Evolutionary conservation across 441 rosid genomes (phyloP), one percentile per base, ranked within the genome.

Genomic region (Mallotus japonicus): DNA sequence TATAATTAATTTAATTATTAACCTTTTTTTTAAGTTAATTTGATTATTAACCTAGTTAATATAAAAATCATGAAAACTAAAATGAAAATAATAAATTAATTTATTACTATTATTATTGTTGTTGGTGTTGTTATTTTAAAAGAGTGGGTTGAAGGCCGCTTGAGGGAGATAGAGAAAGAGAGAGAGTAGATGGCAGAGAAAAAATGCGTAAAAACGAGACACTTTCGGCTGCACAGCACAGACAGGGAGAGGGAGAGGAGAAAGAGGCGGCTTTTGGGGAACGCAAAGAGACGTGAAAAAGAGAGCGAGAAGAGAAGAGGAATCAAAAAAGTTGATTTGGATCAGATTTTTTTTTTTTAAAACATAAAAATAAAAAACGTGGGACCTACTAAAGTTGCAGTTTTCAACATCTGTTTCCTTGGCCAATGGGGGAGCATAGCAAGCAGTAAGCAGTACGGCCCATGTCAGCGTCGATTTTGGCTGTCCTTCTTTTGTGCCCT

Each of bases 231-330:
- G 62, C 32, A 28, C 32, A 28, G 32, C 53, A 56, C 50, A 49
- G 66, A 49, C 22, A 5, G 5, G 14, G n/a, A 12, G 75, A 55
- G 51, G 4, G 22, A 20, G 46, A 20, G 7, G 32, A 67, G 47
- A 49, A 50, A 8, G 81, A 58, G 79, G 84, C 82, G 87, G 88
- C 87, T 83, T 83, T 83, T 83, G 81, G 87, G 62, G 79, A 28
- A 67, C 61, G 81, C 77, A 75, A 70, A 82, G 87, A 83, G 91
- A 69, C 88, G 81, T 58, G 8, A 28, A 28, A 28, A 28, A 28
- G 32, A 28, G 8, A 1, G 37, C 46, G 22, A 20, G 14, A 70
- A 13, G 22, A 37, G 73, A 70, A 13, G 22, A 37, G 73, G 78
- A 71, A 75, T 59, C 65, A 47, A 67, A 59, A 16, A 60, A 47